These are phyloP conservation scores for Xylariales sp. DNA, from an alignment of 2,329 filamentous ascomycete genomes.

Conservation along the genomic window DNA sequence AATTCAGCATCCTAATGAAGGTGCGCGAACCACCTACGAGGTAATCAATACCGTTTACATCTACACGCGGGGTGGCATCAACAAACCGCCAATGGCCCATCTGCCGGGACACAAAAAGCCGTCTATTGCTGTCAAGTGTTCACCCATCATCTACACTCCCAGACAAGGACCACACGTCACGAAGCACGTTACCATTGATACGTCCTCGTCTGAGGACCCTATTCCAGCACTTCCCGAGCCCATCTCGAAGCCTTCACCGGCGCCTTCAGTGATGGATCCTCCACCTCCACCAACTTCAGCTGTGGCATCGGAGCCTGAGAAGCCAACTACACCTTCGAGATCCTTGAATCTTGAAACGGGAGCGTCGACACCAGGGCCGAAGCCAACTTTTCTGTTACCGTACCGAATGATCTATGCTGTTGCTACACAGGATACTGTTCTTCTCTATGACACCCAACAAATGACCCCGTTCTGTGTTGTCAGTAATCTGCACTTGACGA, in stretches of 20 bases:
- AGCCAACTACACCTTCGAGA: conserved; percentile 50
- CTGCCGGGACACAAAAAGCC: conserved; percentile 97
- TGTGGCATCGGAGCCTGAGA: conserved; percentile 41
- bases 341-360: conserved; percentile 39
- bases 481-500: conserved; percentile 95
- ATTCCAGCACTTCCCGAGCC: conserved; percentile 83
- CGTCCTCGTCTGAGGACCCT: conserved; percentile 77
- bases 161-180: conserved; percentile 65
- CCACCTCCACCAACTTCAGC: conserved; percentile 60
- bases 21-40: conserved; percentile 71
- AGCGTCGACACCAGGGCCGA: conserved; percentile 52
- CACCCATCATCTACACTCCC: conserved; percentile 80
- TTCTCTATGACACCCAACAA: conserved; percentile 96
- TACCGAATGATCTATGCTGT: conserved; percentile 97
- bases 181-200: conserved; percentile 91
- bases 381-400: conserved; percentile 74
- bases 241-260: conserved; percentile 56
- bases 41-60: conserved; percentile 97
- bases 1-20: conserved; percentile 61
- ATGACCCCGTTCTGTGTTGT: conserved; percentile 90
- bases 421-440: conserved; percentile 89
- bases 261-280: conserved; percentile 72
- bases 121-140: conserved; percentile 92
- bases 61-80: conserved; percentile 92
- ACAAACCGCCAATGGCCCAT: conserved; percentile 92